Evolutionary conservation across 768 basidiomycete species (phyloP).

Genomic region (Psilocybe cubensis): DNA sequence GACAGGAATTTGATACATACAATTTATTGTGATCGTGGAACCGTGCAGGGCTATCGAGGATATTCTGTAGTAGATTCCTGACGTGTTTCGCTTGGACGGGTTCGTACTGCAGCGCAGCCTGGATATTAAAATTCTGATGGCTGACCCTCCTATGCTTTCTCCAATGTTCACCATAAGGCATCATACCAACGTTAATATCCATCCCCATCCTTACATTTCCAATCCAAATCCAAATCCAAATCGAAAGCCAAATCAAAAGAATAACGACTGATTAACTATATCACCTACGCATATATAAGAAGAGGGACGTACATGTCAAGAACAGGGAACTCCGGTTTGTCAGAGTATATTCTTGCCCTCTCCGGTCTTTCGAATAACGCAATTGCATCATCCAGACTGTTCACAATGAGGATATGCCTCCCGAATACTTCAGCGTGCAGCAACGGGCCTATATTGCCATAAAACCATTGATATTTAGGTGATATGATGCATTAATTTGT

Average conservation of each 20-base stretch:
- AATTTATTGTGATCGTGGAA: constrained; percentile 3
- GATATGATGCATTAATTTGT: neutral
- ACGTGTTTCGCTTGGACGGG: neutral
- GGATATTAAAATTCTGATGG: constrained; percentile 7
- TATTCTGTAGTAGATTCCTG: neutral
- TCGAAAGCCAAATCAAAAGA: neutral
- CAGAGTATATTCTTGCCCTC: constrained; percentile 3
- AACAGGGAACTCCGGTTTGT: neutral
- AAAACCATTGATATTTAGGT: no score
- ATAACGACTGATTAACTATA: neutral
- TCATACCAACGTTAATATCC: neutral
- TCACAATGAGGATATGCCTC: constrained; percentile 16
- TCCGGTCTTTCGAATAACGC: constrained; percentile 1
- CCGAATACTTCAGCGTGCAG: constrained; percentile 15
- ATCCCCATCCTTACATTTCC: constrained; percentile 3
- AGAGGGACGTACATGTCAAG: constrained; percentile 1
- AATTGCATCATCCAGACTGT: constrained; percentile 12
- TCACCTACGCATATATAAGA: neutral
- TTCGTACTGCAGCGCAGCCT: neutral
- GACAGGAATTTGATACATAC: neutral
- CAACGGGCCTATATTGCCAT: constrained; percentile 19
- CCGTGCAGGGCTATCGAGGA: constrained; percentile 1
- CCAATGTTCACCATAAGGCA: constrained; percentile 7
- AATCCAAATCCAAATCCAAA: no score
- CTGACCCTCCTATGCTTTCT: constrained; percentile 4